These are phyloP conservation scores for Macrolepiota dolichaula DNA, from an alignment of 768 basidiomycete species.

Conservation along the genomic window DNA sequence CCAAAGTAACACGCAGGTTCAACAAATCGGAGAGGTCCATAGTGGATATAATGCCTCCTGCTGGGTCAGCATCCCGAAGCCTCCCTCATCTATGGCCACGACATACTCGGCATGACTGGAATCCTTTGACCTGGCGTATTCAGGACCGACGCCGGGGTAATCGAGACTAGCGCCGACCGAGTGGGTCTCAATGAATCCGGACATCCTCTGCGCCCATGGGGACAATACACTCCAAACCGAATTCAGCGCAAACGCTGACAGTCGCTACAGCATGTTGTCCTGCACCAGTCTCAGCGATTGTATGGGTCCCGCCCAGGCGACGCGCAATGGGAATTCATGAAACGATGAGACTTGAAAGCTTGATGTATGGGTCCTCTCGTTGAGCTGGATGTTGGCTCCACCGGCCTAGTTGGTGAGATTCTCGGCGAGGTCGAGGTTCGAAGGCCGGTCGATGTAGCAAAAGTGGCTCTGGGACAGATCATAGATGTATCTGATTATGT, in stretches of 20 bases:
- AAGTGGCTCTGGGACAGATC: constrained; percentile 80
- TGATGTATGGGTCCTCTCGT: constrained; percentile 61
- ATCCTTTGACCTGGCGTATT: constrained; percentile 97
- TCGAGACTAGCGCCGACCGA: constrained; percentile 95
- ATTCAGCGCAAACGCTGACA: constrained; percentile 96
- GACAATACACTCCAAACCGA: constrained; percentile 91
- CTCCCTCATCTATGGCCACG: constrained; percentile 90
- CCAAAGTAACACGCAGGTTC: constrained; percentile 33
- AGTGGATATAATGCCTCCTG: constrained; percentile 96
- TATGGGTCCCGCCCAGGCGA: constrained; percentile 90
- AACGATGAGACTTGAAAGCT: neutral
- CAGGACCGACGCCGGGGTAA: constrained; percentile 97
- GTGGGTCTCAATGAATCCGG: constrained; percentile 92
- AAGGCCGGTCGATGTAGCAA: constrained; percentile 94
- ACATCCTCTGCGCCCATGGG: constrained; percentile 99
- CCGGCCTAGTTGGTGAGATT: constrained; percentile 86
- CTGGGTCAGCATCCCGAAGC: constrained; percentile 89
- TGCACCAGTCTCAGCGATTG: constrained; percentile 98
- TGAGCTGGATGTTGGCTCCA: constrained; percentile 96
- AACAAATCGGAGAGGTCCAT: constrained; percentile 18
- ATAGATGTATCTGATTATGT: no score
- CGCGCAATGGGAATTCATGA: constrained; percentile 83
- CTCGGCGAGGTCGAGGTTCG: constrained; percentile 87
- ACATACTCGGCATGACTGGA: constrained; percentile 91
- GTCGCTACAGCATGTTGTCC: constrained; percentile 99